Evolutionary conservation across 2,329 filamentous ascomycete species (phyloP), one percentile per base, ranked within the genome.

Genomic region (Neocucurbitaria cava): DNA sequence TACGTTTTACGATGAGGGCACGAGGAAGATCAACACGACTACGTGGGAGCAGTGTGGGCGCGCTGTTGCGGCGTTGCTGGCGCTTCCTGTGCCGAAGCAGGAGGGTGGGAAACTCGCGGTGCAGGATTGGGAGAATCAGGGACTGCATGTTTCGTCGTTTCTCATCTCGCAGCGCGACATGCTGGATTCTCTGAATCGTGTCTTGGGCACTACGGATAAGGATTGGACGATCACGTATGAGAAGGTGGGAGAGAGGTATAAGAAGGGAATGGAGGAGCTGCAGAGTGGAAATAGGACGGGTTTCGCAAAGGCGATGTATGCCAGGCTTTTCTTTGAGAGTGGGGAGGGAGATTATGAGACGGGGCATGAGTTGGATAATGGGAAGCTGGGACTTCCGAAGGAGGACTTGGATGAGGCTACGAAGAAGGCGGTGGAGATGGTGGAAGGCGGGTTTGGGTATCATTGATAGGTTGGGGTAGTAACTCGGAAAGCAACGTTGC

Each of bases 371-470:
- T 9, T 65, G 17, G 75, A 78, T 6, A 89, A 89, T 61, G 78
- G 80, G n/a, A 61, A 75, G 5, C 72, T 90, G 13, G 83, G 79
- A 0, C 72, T 90, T 66, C 81, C 83, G 0, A 74, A 82, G 54
- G 87, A 89, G 70, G 78, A 81, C 40, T 59, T 89, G 47, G 86
- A 89, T 61, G 81, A 84, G 59, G 76, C 78, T n/a, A 89, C 83
- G 0, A 79, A 73, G 66, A 68, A 69, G 21, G 83, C 79, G 0
- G 59, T 88, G 0, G 74, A 80, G 7, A 68, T 83, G 75, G 77
- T 72, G 6, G 70, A 78, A 58, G 61, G 61, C 23, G 59, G 44
- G 1, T 38, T 38, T 18, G 30, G 13, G 13, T 8, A 8, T 15
- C 9, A 31, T 3, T 7, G 8, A 7, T 31, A 31, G 13, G 9